Percentiles rank a stretch among this genome's conserved stretches.
phyloP scores from a whole-genome alignment of 2,329 filamentous ascomycete species.

The Aspergillus ustus region DNA sequence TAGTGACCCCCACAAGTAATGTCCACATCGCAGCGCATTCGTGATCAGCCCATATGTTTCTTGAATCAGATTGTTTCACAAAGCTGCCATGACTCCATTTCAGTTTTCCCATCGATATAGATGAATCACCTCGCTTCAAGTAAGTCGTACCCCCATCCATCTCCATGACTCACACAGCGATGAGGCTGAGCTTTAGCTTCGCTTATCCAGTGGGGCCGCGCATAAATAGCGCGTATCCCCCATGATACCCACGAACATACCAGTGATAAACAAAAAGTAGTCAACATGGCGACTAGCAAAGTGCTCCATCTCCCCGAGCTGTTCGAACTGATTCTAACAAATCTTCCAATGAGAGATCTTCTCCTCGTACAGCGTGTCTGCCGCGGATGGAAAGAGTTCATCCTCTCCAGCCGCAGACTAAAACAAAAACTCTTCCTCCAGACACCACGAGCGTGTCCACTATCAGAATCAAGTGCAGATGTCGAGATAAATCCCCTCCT shows the following conservation, averaged over 20 bases:
- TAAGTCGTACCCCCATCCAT: too few relatives aligned
- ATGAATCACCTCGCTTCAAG: too few relatives aligned
- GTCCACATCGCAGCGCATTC: too few relatives aligned
- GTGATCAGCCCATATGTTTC: too few relatives aligned
- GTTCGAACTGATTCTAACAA: background rate
- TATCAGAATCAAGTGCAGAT: background rate
- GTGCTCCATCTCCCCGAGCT: constrained; percentile 29
- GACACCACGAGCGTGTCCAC: background rate
- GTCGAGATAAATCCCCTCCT: background rate
- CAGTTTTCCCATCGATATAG: too few relatives aligned
- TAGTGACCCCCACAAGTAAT: too few relatives aligned
- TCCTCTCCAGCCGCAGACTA: background rate
- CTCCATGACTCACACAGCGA: too few relatives aligned
- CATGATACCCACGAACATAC: background rate
- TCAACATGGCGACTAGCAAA: background rate
- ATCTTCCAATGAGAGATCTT: background rate
- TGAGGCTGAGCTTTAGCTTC: background rate
- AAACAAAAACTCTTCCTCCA: background rate
- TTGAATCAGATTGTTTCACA: too few relatives aligned
- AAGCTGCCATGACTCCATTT: too few relatives aligned
- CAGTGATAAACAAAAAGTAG: background rate
- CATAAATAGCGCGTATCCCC: background rate
- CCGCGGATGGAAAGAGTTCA: background rate
- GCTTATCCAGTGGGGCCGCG: background rate
- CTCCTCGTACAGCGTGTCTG: background rate